phyloP scores from a whole-genome alignment of 352 stramenopile genomes.

The Globisporangium barbulae region DNA sequence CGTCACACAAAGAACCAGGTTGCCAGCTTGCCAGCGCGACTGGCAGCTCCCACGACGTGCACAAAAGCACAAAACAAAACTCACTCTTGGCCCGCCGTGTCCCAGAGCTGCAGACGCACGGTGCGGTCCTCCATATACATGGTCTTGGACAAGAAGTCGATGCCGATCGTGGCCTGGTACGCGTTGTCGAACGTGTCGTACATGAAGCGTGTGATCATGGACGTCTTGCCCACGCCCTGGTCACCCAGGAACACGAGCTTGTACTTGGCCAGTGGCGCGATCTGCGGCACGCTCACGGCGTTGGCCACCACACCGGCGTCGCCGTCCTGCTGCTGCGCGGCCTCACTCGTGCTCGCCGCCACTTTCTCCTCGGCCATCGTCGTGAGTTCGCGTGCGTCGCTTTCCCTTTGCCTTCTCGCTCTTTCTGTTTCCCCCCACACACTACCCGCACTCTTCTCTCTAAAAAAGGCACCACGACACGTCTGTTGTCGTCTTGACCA shows the following conservation, averaged over 20 bases:
- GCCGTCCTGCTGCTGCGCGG: conserved; percentile 9
- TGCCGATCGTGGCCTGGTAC: conserved; percentile 99
- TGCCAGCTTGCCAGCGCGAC: not conserved
- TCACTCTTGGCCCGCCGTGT: conserved; percentile 97
- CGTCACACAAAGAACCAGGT: not conserved
- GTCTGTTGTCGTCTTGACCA: too few relatives aligned
- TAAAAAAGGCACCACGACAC: not conserved
- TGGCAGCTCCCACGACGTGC: not conserved
- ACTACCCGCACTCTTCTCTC: not conserved
- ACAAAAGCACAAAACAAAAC: conserved; percentile 16
- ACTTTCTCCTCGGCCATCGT: conserved; percentile 25
- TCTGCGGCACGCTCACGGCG: conserved; percentile 69
- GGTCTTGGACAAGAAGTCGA: conserved; percentile 99
- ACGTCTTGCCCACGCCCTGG: conserved; percentile 99
- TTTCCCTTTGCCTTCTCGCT: conserved; percentile 4
- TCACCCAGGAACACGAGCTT: conserved; percentile 95
- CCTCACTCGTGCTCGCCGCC: conserved; percentile 4
- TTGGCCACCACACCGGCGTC: conserved; percentile 14
- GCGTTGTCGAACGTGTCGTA: conserved; percentile 97
- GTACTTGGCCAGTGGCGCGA: conserved; percentile 92
- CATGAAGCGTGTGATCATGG: conserved; percentile 99
- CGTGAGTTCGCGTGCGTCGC: not conserved
- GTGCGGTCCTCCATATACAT: conserved; percentile 98
- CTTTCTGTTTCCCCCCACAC: conserved; percentile 4
- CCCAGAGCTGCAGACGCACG: conserved; percentile 98